Percentiles rank a stretch among this genome's conserved stretches.
Evolutionary conservation across 148 eudicot genomes (phyloP).

Genomic region (Amaranthus palmeri): DNA sequence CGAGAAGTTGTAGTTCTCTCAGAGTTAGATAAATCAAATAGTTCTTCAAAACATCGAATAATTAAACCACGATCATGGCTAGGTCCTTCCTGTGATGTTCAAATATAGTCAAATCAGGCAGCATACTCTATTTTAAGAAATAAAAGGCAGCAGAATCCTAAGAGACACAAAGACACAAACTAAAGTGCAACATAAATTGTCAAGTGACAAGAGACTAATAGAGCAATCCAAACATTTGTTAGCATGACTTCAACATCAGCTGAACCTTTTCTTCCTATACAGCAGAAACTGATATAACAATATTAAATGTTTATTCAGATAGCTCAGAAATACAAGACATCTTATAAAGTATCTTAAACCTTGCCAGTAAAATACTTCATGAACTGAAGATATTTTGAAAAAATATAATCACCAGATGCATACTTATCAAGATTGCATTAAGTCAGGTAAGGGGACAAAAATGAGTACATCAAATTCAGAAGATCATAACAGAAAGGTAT

Average conservation of each 20-base stretch:
- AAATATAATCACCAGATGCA: too few relatives aligned
- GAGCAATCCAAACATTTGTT: background rate
- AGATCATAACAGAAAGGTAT: too few relatives aligned
- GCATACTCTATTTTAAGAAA: background rate
- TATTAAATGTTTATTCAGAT: too few relatives aligned
- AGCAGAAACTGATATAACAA: too few relatives aligned
- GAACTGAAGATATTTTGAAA: background rate
- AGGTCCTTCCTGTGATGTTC: conserved; percentile 82
- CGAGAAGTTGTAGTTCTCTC: conserved; percentile 75
- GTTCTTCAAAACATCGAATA: conserved; percentile 92
- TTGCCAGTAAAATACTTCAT: background rate
- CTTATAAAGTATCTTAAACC: background rate
- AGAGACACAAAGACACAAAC: background rate
- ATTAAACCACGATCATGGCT: conserved; percentile 97
- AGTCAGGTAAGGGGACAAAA: too few relatives aligned
- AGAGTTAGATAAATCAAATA: conserved; percentile 87
- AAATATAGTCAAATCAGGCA: conserved; percentile 5
- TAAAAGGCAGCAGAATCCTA: background rate
- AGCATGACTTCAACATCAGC: background rate
- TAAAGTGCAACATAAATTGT: background rate
- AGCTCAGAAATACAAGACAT: too few relatives aligned
- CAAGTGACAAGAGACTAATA: too few relatives aligned
- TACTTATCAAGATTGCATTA: too few relatives aligned
- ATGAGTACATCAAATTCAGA: too few relatives aligned
- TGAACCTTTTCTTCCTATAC: too few relatives aligned